Base-by-base conservation (phyloP, 1,284 basidiomycete species). In the Fomitopsis palustris region DNA sequence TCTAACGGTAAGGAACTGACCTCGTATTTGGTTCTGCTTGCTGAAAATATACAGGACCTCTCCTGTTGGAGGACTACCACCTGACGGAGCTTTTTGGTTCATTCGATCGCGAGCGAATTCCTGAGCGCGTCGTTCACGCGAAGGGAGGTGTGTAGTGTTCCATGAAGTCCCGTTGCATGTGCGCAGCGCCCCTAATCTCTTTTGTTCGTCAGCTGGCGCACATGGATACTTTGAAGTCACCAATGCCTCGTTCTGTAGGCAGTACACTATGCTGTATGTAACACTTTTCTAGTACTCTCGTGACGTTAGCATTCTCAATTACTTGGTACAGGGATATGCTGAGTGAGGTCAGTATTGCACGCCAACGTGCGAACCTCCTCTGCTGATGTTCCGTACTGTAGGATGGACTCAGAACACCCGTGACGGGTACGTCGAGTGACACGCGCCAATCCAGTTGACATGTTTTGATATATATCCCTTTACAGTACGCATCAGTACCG, bases 401-500 rank as follows among this genome's bases (percentile, higher is more conserved):
- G 62, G 54, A 66, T 56, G 67, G 65, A 1, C 61, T 66, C 17
- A 57, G 49, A 41, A 67, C 67, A 9, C 65, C 67, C 14, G 62
- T 68, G 29, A 68, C 67, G 2, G 59, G 67, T 68, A 16, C 17
- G 60, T 55, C 21, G 14, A 3, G 37, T 5, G n/a, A 12, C 17
- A 8, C 6, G 23, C 6, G 12, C 42, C 9, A 12, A 12, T 21
- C 16, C 39, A 27, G 23, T 16, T 7, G 5, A 43, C 1, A 14
- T 4, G 54, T 29, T n/a, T n/a, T 45, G 25, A 58, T 29, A n/a
- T 12, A 27, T 91, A 86, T 0, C 84, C 88, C 2, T 80, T 84
- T 10, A 89, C 90, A 71, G 80, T 85, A 51, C 90, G 93, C 56
- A 95, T 95, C 80, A 92, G 92, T 58, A 93, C 92, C n/a, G 92